These are phyloP conservation scores for Rhodotorula sphaerocarpa DNA, from an alignment of 768 basidiomycete genomes.

Conservation along the genomic window DNA sequence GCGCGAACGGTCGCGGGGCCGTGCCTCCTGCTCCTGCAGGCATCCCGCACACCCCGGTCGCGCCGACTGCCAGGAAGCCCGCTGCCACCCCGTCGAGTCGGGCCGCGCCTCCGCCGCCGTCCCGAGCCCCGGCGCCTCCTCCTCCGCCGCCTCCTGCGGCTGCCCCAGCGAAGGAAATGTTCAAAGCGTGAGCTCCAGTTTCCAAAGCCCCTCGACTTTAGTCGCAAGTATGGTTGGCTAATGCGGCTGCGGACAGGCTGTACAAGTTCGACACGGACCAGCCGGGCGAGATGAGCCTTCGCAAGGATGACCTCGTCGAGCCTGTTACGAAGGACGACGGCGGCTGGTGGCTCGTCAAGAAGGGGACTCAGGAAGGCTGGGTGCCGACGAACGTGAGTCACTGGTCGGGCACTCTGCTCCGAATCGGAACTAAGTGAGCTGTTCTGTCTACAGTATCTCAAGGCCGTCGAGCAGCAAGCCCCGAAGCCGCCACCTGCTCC, in stretches of 20 bases:
- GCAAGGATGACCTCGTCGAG: slow-evolving; percentile 87
- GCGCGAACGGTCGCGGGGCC: slow-evolving; percentile 23
- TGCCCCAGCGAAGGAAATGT: slow-evolving; percentile 64
- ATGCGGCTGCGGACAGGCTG: no score
- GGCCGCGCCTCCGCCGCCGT: slow-evolving; percentile 48
- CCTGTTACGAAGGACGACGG: slow-evolving; percentile 85
- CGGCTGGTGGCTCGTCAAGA: slow-evolving; percentile 97
- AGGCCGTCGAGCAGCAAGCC: slow-evolving; percentile 65
- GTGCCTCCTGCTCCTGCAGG: slow-evolving; percentile 40
- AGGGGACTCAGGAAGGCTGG: slow-evolving; percentile 76
- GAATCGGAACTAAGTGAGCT: no score
- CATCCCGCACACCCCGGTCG: slow-evolving; percentile 41
- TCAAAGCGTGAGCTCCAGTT: slow-evolving; percentile 73
- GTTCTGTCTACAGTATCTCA: slow-evolving; percentile 13
- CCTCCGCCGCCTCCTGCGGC: slow-evolving; percentile 49
- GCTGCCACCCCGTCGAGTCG: slow-evolving; percentile 40
- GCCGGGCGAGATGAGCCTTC: slow-evolving; percentile 78
- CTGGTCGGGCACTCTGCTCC: no score
- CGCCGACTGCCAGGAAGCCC: slow-evolving; percentile 39
- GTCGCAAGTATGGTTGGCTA: no score
- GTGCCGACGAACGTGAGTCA: slow-evolving; percentile 57
- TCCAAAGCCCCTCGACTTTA: no score
- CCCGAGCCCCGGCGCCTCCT: slow-evolving; percentile 50
- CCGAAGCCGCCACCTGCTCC: slow-evolving; percentile 50
- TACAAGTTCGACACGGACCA: slow-evolving; percentile 82